Percentiles rank a stretch among this genome's conserved stretches.
Conservation (phyloP, 768 basidiomycete species). For the Suillus tomentosus region DNA sequence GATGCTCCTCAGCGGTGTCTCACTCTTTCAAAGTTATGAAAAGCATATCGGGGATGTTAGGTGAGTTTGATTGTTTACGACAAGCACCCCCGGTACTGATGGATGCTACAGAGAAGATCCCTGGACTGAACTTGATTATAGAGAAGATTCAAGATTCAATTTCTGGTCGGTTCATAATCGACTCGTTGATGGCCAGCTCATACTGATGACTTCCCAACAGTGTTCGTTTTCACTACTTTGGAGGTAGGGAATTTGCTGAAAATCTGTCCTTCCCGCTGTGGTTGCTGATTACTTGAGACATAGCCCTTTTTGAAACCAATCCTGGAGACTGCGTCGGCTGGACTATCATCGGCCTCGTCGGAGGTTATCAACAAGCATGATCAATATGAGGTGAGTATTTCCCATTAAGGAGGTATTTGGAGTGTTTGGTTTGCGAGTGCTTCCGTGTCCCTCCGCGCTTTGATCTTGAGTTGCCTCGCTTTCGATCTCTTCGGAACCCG, state of each 20-base stretch:
- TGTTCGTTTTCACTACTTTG: conserved; percentile 82
- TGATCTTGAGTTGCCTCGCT: not conserved
- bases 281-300: not conserved
- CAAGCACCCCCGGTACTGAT: conserved; percentile 4
- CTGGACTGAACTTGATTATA: conserved; percentile 70
- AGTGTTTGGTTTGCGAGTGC: not conserved
- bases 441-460: not conserved
- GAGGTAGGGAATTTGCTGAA: conserved; percentile 49
- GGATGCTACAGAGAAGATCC: conserved; percentile 66
- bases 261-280: not conserved
- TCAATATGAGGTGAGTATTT: conserved; percentile 65
- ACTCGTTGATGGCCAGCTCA: not conserved
- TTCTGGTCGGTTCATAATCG: conserved; percentile 43
- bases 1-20: conserved; percentile 1
- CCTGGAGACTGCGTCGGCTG: conserved; percentile 65
- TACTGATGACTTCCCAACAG: conserved; percentile 36
- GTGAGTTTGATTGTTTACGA: conserved; percentile 33
- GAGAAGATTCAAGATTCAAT: conserved; percentile 81
- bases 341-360: conserved; percentile 62
- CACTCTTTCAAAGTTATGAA: conserved; percentile 53
- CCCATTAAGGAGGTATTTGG: not conserved
- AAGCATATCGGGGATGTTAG: conserved; percentile 75
- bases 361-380: conserved; percentile 81
- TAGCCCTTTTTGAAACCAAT: conserved; percentile 83
- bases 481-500: not conserved